Evolutionary conservation across 2,329 filamentous ascomycete species (phyloP), one percentile per base, ranked within the genome.

Genomic region (Nectriaceae sp.): DNA sequence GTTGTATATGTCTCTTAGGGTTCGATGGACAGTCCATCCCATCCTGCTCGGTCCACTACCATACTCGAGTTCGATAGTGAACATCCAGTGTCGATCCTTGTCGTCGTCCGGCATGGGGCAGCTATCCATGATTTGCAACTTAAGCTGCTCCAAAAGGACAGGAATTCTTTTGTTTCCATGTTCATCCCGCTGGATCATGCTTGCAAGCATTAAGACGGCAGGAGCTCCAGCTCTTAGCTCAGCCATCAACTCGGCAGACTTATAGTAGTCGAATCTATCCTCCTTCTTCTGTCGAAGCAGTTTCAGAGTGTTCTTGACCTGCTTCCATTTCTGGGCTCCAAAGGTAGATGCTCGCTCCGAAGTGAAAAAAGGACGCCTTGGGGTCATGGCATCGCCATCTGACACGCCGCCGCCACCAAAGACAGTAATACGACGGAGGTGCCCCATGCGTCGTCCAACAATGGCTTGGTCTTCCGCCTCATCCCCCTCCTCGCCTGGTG

Each of bases 161-260:
- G 94, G 94, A 48, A 99, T 96, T 50, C 92, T 85, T 71, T 90
- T 94, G 70, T 96, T 94, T 41, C 93, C 91, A 61, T 97, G 90
- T 70, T 99, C 94, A 61, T 99, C 94, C 48, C 94, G 83, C 71
- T 97, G 94, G 61, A 97, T 94, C 89, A 97, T 97, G 65, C 92
- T 97, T 6, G 94, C 94, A 44, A 99, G 75, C 70, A 99, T 96
- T 49, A 99, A 76, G 18, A 93, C 94, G 20, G 94, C 94, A 3
- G 94, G 94, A 1, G 92, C 90, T 45, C 91, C 94, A 37, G 94
- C 95, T 41, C 94, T 83, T 31, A 99, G 76, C 70, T 99, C 94
- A 2, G 94, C 94, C 82, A 99, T 93, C 40, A 99, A 77, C 68
- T 99, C 94, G 2, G 94, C 91, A 10, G 93, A 97, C 68, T 97